Evolutionary conservation across 2,329 filamentous ascomycete species (phyloP), one percentile per base, ranked within the genome.

Genomic region (Colletotrichum paranaense): DNA sequence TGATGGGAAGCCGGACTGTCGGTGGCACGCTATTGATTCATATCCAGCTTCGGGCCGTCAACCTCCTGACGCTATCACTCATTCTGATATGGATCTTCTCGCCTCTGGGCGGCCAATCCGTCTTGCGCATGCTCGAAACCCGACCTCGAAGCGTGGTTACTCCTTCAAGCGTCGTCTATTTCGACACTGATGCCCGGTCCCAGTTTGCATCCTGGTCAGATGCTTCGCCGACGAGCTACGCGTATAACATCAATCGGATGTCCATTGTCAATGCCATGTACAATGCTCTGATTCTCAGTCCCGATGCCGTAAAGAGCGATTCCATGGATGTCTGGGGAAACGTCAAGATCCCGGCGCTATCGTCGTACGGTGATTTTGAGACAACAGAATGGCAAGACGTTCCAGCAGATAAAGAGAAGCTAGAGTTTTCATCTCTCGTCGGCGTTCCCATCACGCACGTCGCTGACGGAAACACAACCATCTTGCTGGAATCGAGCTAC

Each of bases 11-110:
- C 56, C 77, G 78, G 26, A 80, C 80, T 1, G 75, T 81, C 11
- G 76, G 74, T 14, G 76, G 77, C 22, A 74, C 79, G 12, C 58
- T 81, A 19, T 59, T 72, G 1, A 79, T 79, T 11, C 78, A 78
- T 35, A 64, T 80, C 12, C 72, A 76, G 55, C 75, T 81, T 5
- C 71, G 76, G 24, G 74, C 76, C 1, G 71, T 80, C 59, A 80
- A 80, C 62, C 22, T 76, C 5, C 72, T 81, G 6, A 76, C 75
- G 0, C 7, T 80, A 4, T 66, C 63, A 1, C 67, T 81, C 14
- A 57, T 80, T 7, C 16, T 81, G 1, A 32, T 80, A 14, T 81
- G 80, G 80, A 73, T 74, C 26, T 72, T 81, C 19, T 81, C 80
- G 5, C 79, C 80, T 1, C 68, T 82, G 3, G 80, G 80, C 14